Conservation (phyloP, 2,329 filamentous ascomycete species). For the Trichoderma oligosporum region DNA sequence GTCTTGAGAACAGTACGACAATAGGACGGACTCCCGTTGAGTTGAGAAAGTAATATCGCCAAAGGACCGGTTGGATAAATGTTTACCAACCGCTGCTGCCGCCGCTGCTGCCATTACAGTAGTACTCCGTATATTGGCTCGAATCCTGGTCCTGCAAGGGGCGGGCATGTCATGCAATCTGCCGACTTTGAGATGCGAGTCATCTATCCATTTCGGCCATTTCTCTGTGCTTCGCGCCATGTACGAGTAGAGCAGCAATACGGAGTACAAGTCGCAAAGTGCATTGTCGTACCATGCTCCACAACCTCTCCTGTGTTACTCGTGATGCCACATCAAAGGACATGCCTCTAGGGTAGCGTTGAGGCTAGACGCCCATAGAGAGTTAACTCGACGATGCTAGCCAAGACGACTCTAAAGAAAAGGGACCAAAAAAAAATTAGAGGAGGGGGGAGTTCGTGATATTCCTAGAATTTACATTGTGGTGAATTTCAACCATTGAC, state of each 20-base stretch:
- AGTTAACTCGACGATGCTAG: no score
- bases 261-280: background rate
- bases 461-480: no score
- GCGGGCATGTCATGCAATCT: constrained; percentile 14
- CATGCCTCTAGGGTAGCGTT: no score
- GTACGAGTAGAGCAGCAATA: background rate
- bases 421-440: no score
- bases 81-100: background rate
- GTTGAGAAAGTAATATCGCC: background rate
- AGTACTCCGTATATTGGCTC: background rate
- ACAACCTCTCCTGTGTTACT: background rate
- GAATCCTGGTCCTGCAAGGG: constrained; percentile 8
- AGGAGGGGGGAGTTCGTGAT: no score
- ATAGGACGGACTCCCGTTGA: no score
- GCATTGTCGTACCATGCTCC: background rate
- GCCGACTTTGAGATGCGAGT: constrained; percentile 14
- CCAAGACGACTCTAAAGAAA: no score
- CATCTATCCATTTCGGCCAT: constrained; percentile 10
- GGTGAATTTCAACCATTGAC: no score
- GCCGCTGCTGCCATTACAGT: background rate
- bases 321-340: background rate
- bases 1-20: no score
- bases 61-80: background rate
- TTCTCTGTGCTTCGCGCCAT: constrained; percentile 4
- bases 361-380: no score